These are phyloP conservation scores for Colletotrichum tropicicola DNA, from an alignment of 2,329 filamentous ascomycete species.

Conservation along the genomic window DNA sequence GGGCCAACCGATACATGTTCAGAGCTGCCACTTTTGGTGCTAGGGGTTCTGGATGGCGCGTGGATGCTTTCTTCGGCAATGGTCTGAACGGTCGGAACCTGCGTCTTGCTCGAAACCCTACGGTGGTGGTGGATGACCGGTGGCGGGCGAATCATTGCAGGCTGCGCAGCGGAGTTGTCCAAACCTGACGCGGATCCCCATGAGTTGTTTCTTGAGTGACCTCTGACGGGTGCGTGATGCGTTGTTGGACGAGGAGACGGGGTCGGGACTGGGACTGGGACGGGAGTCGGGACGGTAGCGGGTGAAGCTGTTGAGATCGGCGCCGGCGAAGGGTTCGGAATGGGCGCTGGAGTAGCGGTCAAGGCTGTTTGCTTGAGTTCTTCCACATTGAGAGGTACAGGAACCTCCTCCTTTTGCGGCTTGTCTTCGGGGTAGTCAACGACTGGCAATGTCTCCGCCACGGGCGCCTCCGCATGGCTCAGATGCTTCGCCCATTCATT, in stretches of 20 bases:
- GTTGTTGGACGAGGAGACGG: slow-evolving; percentile 31
- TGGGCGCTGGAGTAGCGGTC: slow-evolving; percentile 54
- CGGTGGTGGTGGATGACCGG: slow-evolving; percentile 24
- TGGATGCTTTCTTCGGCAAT: slow-evolving; percentile 16
- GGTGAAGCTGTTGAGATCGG: slow-evolving; percentile 39
- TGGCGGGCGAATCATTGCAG: neutral
- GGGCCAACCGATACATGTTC: slow-evolving; percentile 24
- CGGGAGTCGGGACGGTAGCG: slow-evolving; percentile 38
- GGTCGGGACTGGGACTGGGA: neutral
- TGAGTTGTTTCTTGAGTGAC: slow-evolving; percentile 24
- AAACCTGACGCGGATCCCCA: slow-evolving; percentile 9
- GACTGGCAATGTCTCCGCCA: slow-evolving; percentile 67
- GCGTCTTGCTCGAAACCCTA: slow-evolving; percentile 15
- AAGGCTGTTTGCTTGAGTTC: slow-evolving; percentile 72
- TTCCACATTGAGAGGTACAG: slow-evolving; percentile 70
- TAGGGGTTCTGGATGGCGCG: neutral
- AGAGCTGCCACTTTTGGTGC: slow-evolving; percentile 20
- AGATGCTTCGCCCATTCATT: slow-evolving; percentile 98
- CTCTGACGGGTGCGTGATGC: slow-evolving; percentile 27
- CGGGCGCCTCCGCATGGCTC: slow-evolving; percentile 77
- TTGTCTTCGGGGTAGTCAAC: slow-evolving; percentile 47
- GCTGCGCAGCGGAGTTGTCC: neutral
- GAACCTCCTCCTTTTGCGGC: slow-evolving; percentile 51
- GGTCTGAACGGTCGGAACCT: slow-evolving; percentile 15
- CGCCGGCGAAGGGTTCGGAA: slow-evolving; percentile 36